Evolutionary conservation across 129 eudicot genomes (phyloP).

Genomic region (Pittosporum tobira): DNA sequence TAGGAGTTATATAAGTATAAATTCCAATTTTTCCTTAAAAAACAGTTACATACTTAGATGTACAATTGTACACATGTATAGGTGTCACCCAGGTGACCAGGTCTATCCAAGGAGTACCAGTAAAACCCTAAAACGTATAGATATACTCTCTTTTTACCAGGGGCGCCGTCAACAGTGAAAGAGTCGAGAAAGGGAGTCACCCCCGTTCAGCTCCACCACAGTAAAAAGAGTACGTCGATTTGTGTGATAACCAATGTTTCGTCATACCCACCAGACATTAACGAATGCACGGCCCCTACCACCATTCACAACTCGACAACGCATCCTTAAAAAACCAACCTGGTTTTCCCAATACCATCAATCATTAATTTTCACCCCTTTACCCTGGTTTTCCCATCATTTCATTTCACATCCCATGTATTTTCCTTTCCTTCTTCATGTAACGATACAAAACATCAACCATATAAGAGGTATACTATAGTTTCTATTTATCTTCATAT

Average conservation of each 20-base stretch:
- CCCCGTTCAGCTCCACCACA: not conserved
- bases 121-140: too few species aligned
- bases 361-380: not conserved
- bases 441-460: not conserved
- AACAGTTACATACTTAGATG: too few species aligned
- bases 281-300: constrained; percentile 4
- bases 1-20: too few species aligned
- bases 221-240: not conserved
- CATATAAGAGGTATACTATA: not conserved
- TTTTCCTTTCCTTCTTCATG: too few species aligned
- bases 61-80: too few species aligned
- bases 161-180: constrained; percentile 12
- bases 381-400: not conserved
- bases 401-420: not conserved
- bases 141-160: too few species aligned
- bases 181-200: too few species aligned
- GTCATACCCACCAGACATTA: constrained; percentile 22
- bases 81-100: too few species aligned
- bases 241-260: not conserved
- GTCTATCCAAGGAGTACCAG: too few species aligned
- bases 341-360: constrained; percentile 21
- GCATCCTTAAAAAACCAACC: constrained; percentile 25
- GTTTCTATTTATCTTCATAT: not conserved
- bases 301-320: constrained; percentile 19
- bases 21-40: too few species aligned